A percentile compares a stretch with the other conserved stretches of the same genome.
These are phyloP conservation scores for Ceratobasidium sp. DNA, from an alignment of 1,284 basidiomycete genomes.

Conservation along the genomic window DNA sequence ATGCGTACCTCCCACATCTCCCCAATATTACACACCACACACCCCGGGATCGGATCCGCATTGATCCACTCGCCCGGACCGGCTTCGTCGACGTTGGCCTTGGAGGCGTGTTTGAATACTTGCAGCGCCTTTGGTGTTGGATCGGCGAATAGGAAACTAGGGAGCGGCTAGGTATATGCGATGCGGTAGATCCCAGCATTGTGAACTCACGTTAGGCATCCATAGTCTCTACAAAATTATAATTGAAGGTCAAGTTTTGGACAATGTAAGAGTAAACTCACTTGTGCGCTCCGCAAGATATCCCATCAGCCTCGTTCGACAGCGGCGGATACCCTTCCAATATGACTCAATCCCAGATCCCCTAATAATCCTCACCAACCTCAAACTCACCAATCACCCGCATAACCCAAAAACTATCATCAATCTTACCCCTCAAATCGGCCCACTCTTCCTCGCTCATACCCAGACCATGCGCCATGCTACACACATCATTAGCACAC, in stretches of 20 bases:
- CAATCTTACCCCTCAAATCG: conserved; percentile 72
- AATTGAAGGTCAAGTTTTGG: conserved; percentile 37
- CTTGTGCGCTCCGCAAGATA: conserved; percentile 89
- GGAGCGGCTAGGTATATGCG: conserved; percentile 18
- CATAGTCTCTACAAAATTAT: conserved; percentile 74
- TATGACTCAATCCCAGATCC: neutral
- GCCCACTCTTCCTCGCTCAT: conserved; percentile 78
- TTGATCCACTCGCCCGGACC: conserved; percentile 76
- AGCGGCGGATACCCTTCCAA: conserved; percentile 82
- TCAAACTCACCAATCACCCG: conserved; percentile 74
- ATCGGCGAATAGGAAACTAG: conserved; percentile 83
- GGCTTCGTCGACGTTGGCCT: conserved; percentile 58
- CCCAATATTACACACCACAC: conserved; percentile 85
- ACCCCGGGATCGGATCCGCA: conserved; percentile 81
- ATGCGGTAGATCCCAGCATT: conserved; percentile 44
- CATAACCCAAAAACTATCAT: conserved; percentile 90
- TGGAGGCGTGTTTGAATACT: conserved; percentile 73
- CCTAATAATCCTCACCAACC: neutral
- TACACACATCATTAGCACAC: conserved; percentile 54
- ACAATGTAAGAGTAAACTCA: conserved; percentile 55
- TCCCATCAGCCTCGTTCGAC: conserved; percentile 79
- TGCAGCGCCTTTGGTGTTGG: conserved; percentile 82
- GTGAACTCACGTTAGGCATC: conserved; percentile 78
- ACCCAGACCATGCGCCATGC: conserved; percentile 83
- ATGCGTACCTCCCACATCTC: conserved; percentile 68